Evolutionary conservation across 768 basidiomycete species (phyloP).

Genomic region (Cytidiella melzeri): DNA sequence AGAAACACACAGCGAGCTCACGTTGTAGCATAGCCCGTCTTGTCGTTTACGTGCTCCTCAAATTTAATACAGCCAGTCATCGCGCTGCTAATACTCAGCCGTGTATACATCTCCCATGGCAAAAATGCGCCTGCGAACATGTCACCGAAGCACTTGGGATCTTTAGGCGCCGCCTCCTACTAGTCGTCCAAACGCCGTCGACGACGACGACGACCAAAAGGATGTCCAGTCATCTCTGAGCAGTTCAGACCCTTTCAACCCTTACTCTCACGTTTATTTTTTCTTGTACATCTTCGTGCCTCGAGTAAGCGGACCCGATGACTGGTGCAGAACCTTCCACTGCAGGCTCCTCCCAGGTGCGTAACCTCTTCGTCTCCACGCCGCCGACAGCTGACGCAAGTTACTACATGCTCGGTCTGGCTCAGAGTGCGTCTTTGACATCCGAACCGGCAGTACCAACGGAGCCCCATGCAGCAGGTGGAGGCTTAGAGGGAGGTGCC

Average conservation of each 20-base stretch:
- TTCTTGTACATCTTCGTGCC: background rate
- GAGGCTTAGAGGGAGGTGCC: background rate
- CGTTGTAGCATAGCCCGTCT: too few relatives aligned
- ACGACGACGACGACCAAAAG: conserved; percentile 5
- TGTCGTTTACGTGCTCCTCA: too few relatives aligned
- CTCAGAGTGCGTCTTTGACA: background rate
- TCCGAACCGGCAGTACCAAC: background rate
- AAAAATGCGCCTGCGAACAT: background rate
- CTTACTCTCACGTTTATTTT: background rate
- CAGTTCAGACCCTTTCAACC: background rate
- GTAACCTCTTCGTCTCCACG: background rate
- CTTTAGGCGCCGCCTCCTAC: conserved; percentile 9
- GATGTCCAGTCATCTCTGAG: conserved; percentile 9
- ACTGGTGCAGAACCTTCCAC: background rate
- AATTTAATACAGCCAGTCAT: too few relatives aligned
- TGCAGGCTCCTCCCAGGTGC: background rate
- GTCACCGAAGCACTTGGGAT: background rate
- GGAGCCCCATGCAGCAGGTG: background rate
- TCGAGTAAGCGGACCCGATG: background rate
- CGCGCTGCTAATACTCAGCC: too few relatives aligned
- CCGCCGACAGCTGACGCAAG: background rate
- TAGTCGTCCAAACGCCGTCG: conserved; percentile 12
- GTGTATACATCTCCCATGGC: too few relatives aligned
- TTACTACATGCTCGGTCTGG: background rate
- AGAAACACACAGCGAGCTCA: background rate